Base-by-base conservation (phyloP, 139 green algal species). In the Auxenochlorella pyrenoidosa region DNA sequence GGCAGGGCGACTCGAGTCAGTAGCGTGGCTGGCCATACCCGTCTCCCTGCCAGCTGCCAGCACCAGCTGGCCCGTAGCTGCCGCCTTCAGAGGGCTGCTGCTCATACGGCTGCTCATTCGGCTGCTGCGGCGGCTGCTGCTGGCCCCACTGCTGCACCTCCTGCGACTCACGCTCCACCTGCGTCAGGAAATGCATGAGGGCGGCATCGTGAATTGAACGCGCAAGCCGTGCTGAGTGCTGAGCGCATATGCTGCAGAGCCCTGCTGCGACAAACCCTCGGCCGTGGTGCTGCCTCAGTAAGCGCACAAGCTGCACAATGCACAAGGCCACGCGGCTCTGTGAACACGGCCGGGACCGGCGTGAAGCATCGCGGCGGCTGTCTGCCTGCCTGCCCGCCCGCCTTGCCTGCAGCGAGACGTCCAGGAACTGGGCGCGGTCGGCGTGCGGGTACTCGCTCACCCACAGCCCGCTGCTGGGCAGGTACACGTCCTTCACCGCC, bases 401-500 rank as follows among this genome's bases (percentile, higher is more conserved):
- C 18, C 54, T 63, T 63, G 54, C 77, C 51, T 83, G 47, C 77
- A 66, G 83, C 71, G 87, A 94, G 41, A 97, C 71, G 34, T 95
- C 93, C 78, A 97, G 86, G 70, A 97, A 97, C 4, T 91, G 85
- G 30, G 93, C 84, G 19, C 94, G 88, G 66, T 96, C 93, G 1
- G 96, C 59, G 84, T 95, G 96, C 0, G 95, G 95, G 85, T 98
- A 98, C 76, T 97, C 94, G 8, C 91, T 89, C 47, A 98, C 88
- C 95, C 95, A 98, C 58, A 97, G 79, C 36, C 94, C 93, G 32
- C 90, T 88, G 79, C 92, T 90, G 4, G 95, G 95, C n/a, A 97
- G 78, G 82, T 98, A 98, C 30, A 95, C 90, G 87, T 98, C 95
- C 51, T 96, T 95, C 41, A 98, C 91, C 8, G 96, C 95, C 94